These are phyloP conservation scores for Acorus gramineus DNA, from an alignment of 106 monocot species.

Conservation along the genomic window DNA sequence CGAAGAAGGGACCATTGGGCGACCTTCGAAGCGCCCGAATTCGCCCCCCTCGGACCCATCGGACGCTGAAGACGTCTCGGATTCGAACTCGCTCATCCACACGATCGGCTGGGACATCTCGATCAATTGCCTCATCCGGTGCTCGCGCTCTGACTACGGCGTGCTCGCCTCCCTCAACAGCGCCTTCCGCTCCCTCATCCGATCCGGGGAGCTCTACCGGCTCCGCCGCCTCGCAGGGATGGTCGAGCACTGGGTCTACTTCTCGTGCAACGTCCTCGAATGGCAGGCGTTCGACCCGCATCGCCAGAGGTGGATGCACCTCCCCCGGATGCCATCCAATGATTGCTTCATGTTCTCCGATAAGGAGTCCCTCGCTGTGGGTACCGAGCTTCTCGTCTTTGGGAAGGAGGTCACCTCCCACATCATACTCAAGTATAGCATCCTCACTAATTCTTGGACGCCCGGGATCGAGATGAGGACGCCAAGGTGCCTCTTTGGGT, in stretches of 20 bases:
- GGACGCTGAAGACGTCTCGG: conserved; percentile 6
- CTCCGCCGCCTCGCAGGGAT: conserved; percentile 39
- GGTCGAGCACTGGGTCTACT: conserved; percentile 67
- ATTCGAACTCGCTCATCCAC: conserved; percentile 50
- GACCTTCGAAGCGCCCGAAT: too few relatives aligned
- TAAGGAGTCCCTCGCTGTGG: conserved; percentile 81
- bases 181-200: conserved; percentile 47
- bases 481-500: conserved; percentile 76
- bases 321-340: conserved; percentile 64
- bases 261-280: conserved; percentile 54
- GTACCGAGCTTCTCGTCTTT: conserved; percentile 74
- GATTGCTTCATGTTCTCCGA: conserved; percentile 77
- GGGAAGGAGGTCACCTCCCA: conserved; percentile 49
- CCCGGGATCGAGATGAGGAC: conserved; percentile 51
- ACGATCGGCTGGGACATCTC: conserved; percentile 72
- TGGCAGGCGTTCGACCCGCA: conserved; percentile 75
- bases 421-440: conserved; percentile 53
- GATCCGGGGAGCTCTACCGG: conserved; percentile 52
- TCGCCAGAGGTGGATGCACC: conserved; percentile 34
- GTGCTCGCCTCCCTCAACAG: conserved; percentile 44
- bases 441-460: conserved; percentile 62
- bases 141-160: conserved; percentile 61
- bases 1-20: neutral
- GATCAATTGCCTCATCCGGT: conserved; percentile 56
- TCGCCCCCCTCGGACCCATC: neutral